A percentile compares a stretch with the other conserved stretches of the same genome.
These are phyloP conservation scores for Boletus semigastroideus DNA, from an alignment of 1,284 basidiomycete species.

Conservation along the genomic window DNA sequence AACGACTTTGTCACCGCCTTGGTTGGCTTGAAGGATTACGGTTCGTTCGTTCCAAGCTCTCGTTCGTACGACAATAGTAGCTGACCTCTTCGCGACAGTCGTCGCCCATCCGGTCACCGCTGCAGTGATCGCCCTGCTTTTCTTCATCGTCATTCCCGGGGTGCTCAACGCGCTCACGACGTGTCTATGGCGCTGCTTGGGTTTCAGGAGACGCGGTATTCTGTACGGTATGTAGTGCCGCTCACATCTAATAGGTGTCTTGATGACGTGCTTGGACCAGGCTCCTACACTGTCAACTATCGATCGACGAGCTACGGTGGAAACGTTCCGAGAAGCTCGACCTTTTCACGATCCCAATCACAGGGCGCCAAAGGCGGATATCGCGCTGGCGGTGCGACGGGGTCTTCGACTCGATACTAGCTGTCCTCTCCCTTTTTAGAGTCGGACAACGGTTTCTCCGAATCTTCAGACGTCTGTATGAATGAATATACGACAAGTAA, in stretches of 20 bases:
- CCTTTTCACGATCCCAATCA: constrained; percentile 13
- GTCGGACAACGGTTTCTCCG: background rate
- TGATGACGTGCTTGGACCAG: background rate
- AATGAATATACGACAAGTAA: too few relatives aligned
- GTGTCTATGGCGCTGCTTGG: background rate
- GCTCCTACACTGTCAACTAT: constrained; percentile 14
- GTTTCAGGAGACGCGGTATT: background rate
- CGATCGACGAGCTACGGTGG: constrained; percentile 24
- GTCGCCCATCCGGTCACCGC: constrained; percentile 16
- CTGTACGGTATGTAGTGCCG: constrained; percentile 15
- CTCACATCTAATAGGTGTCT: background rate
- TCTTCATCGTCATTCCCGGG: constrained; percentile 7
- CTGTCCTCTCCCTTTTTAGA: background rate
- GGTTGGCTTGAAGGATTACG: constrained; percentile 13
- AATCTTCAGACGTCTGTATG: background rate
- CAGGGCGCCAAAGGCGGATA: constrained; percentile 9
- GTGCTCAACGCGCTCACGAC: constrained; percentile 1
- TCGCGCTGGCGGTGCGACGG: background rate
- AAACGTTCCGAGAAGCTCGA: constrained; percentile 13
- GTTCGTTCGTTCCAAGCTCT: constrained; percentile 8
- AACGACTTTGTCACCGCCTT: constrained; percentile 14
- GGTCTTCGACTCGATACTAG: background rate
- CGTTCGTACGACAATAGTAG: background rate
- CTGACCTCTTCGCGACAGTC: background rate
- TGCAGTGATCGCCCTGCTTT: constrained; percentile 13